Percentiles rank a stretch among this genome's conserved stretches.
phyloP scores from a whole-genome alignment of 305 asterid species.

The Fraxinus baroniana region DNA sequence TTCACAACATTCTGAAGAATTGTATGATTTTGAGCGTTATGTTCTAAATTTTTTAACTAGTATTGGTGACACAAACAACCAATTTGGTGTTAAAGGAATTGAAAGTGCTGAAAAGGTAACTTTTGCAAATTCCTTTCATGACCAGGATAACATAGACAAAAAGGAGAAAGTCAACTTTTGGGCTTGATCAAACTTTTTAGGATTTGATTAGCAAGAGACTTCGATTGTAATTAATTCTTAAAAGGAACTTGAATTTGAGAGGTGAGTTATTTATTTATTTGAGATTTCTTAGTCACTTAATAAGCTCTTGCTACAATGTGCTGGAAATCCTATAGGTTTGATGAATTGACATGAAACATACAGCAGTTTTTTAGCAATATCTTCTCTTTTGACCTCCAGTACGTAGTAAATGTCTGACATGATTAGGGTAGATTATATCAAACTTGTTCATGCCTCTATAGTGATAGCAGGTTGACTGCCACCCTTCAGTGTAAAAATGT shows the following conservation, averaged over 20 bases:
- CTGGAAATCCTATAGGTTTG: neutral
- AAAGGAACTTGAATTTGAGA: constrained; percentile 6
- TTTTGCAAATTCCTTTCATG: constrained; percentile 13
- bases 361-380: neutral
- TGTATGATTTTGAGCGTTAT: neutral
- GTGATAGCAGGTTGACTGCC: neutral
- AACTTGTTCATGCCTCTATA: constrained; percentile 2
- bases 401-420: neutral
- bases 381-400: neutral
- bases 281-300: neutral
- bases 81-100: constrained; percentile 9
- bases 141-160: constrained; percentile 21
- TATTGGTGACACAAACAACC: neutral
- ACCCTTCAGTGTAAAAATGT: neutral
- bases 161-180: constrained; percentile 9
- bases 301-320: constrained; percentile 10
- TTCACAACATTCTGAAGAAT: neutral
- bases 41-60: constrained; percentile 2
- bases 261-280: neutral
- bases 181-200: neutral
- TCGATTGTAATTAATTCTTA: constrained; percentile 1
- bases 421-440: neutral
- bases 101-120: neutral
- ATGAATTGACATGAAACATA: neutral
- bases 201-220: constrained; percentile 21